Conservation (phyloP, 208 protist genomes). For the Crithidia brevicula region DNA sequence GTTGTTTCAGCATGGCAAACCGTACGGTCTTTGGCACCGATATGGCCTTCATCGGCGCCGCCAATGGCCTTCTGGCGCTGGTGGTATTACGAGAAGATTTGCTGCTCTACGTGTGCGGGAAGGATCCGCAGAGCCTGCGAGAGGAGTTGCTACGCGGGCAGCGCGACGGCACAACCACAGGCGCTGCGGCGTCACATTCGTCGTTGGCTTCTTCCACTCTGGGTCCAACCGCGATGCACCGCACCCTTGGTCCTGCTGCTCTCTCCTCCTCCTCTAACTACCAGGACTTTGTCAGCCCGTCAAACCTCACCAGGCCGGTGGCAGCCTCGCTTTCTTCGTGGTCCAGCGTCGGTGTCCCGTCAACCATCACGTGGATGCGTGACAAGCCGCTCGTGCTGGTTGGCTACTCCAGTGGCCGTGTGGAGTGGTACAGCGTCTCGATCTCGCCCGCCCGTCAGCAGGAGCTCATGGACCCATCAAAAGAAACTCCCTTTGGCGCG, state of each 20-base stretch:
- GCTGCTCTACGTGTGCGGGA: conserved; percentile 50
- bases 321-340: neutral
- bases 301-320: too few relatives aligned
- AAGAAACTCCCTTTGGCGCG: conserved; percentile 25
- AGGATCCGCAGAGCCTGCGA: conserved; percentile 41
- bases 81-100: conserved; percentile 43
- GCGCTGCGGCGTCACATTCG: conserved; percentile 7
- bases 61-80: conserved; percentile 60
- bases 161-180: neutral
- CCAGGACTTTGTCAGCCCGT: too few relatives aligned
- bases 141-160: conserved; percentile 26
- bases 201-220: neutral
- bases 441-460: conserved; percentile 35
- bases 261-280: neutral
- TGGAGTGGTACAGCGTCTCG: conserved; percentile 83
- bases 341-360: conserved; percentile 24
- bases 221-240: neutral
- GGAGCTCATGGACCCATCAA: conserved; percentile 26
- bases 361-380: conserved; percentile 90
- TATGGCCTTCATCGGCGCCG: conserved; percentile 67
- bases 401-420: conserved; percentile 59
- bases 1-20: conserved; percentile 81
- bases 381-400: conserved; percentile 82
- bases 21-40: conserved; percentile 66
- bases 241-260: neutral